Evolutionary conservation across 2,329 filamentous ascomycete genomes (phyloP).

Genomic region (Phialemoniopsis sp.): DNA sequence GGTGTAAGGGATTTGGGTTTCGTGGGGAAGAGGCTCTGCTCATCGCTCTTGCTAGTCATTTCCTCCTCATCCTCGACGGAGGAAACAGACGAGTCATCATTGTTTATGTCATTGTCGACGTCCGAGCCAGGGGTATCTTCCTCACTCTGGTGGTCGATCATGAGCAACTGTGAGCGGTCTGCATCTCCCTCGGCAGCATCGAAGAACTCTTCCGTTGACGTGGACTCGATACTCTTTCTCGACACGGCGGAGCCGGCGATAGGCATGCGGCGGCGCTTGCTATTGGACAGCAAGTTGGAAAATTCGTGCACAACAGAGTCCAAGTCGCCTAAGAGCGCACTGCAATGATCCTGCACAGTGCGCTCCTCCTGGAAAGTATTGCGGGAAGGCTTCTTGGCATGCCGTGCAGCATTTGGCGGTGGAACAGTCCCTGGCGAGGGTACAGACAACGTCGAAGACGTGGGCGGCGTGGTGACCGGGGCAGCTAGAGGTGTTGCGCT

Average conservation of each 20-base stretch:
- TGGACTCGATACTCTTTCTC: conserved; percentile 73
- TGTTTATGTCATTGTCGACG: conserved; percentile 44
- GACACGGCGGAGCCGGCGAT: conserved; percentile 37
- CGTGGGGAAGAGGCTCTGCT: conserved; percentile 62
- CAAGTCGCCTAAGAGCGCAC: conserved; percentile 77
- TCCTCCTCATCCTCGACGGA: conserved; percentile 57
- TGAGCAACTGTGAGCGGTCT: conserved; percentile 62
- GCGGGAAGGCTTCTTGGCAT: conserved; percentile 30
- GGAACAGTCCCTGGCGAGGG: conserved; percentile 30
- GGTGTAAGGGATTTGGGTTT: conserved; percentile 75
- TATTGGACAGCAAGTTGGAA: conserved; percentile 69
- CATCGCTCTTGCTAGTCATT: conserved; percentile 54
- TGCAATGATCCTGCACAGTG: conserved; percentile 75
- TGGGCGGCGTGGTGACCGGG: conserved; percentile 24
- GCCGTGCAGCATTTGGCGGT: conserved; percentile 21
- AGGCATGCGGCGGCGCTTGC: conserved; percentile 68
- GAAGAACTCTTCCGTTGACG: conserved; percentile 86
- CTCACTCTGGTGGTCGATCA: conserved; percentile 67
- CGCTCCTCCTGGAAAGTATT: conserved; percentile 47
- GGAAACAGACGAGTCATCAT: conserved; percentile 60
- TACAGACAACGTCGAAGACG: conserved; percentile 34
- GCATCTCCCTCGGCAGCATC: conserved; percentile 73
- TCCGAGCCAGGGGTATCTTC: conserved; percentile 58
- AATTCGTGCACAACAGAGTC: conserved; percentile 84
- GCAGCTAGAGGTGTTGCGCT: conserved; percentile 39